These are phyloP conservation scores for Albatrellus ellisii DNA, from an alignment of 768 basidiomycete species.

Conservation along the genomic window DNA sequence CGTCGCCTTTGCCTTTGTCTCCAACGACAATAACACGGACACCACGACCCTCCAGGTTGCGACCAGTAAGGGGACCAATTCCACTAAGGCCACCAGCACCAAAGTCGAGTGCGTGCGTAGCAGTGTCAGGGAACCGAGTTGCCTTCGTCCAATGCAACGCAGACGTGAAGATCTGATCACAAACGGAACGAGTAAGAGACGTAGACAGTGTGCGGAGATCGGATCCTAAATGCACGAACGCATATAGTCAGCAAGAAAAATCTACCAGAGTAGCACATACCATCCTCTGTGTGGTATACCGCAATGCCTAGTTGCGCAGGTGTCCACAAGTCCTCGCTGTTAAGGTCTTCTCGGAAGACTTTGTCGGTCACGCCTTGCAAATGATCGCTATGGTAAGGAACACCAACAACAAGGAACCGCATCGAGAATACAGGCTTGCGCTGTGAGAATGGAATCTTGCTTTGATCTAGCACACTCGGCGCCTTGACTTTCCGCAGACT, in stretches of 20 bases:
- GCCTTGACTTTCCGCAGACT: slow-evolving; percentile 85
- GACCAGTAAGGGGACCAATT: slow-evolving; percentile 81
- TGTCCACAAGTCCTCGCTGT: slow-evolving; percentile 68
- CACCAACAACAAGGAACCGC: slow-evolving; percentile 90
- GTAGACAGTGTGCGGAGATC: slow-evolving; percentile 62
- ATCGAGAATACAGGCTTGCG: slow-evolving; percentile 87
- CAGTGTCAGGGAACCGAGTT: slow-evolving; percentile 77
- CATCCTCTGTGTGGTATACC: slow-evolving; percentile 89
- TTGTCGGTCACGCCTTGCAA: slow-evolving; percentile 62
- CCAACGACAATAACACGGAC: slow-evolving; percentile 83
- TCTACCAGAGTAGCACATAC: slow-evolving; percentile 31
- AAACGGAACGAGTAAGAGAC: slow-evolving; percentile 78
- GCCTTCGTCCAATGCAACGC: slow-evolving; percentile 92
- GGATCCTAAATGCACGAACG: slow-evolving; percentile 40
- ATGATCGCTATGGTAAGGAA: slow-evolving; percentile 92
- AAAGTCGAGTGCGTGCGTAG: slow-evolving; percentile 94
- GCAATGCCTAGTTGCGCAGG: slow-evolving; percentile 60
- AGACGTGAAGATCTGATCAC: slow-evolving; percentile 84
- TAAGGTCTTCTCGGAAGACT: slow-evolving; percentile 62
- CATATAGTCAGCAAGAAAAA: slow-evolving; percentile 11
- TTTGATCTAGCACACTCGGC: slow-evolving; percentile 78
- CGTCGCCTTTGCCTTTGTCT: slow-evolving; percentile 81
- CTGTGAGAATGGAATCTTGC: slow-evolving; percentile 88
- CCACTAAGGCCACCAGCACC: slow-evolving; percentile 92
- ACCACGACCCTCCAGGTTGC: slow-evolving; percentile 88